Conservation (phyloP, 2,329 filamentous ascomycete genomes). For the Pseudohalonectria lignicola region DNA sequence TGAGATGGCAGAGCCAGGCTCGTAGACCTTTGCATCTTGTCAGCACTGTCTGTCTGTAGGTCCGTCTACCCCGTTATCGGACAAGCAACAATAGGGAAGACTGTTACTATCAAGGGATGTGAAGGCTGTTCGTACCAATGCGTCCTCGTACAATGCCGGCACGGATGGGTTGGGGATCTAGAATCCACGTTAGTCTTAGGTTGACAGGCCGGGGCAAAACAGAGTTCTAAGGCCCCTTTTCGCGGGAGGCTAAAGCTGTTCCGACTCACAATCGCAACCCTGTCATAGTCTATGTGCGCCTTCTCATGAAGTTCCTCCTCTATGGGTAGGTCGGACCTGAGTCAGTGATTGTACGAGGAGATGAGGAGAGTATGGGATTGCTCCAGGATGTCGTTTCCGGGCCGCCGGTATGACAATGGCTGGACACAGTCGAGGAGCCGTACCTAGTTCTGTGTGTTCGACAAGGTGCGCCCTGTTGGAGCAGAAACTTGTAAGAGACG, state of each 20-base stretch:
- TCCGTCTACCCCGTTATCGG: no score
- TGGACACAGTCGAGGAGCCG: background rate
- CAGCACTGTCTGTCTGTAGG: background rate
- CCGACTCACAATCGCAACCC: constrained; percentile 80
- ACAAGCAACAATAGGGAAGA: no score
- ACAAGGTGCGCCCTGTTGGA: constrained; percentile 52
- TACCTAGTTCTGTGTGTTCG: constrained; percentile 86
- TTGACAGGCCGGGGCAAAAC: background rate
- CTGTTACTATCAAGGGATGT: no score
- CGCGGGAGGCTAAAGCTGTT: background rate
- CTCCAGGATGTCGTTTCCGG: no score
- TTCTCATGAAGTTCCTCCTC: constrained; percentile 95
- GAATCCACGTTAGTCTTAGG: constrained; percentile 1
- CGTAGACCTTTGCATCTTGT: constrained; percentile 46
- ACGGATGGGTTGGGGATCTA: constrained; percentile 86
- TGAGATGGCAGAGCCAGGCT: constrained; percentile 94
- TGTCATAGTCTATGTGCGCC: constrained; percentile 98
- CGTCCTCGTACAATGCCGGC: constrained; percentile 96
- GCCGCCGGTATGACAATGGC: no score
- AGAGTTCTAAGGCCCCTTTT: background rate
- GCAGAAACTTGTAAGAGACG: constrained; percentile 15
- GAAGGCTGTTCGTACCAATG: constrained; percentile 48
- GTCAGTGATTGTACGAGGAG: no score
- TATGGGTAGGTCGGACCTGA: no score
- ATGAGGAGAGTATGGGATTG: no score